phyloP scores from a whole-genome alignment of 2,329 filamentous ascomycete species.

The Pochonia chlamydosporia region DNA sequence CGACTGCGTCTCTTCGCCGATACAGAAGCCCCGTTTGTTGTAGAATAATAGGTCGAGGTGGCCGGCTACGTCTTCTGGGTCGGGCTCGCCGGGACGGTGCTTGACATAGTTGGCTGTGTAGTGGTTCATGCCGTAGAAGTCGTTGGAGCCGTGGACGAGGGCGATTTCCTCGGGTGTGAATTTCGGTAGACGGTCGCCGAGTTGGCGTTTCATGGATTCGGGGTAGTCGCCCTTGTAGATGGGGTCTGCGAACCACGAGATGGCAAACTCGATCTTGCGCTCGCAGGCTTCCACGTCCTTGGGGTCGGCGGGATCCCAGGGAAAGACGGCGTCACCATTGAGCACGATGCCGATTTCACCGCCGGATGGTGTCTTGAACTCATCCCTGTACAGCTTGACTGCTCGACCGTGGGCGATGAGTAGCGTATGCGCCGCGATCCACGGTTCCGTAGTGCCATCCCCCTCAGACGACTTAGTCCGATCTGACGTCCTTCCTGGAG shows the following conservation, averaged over 20 bases:
- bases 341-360: constrained; percentile 84
- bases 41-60: constrained; percentile 68
- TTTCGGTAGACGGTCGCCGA: constrained; percentile 68
- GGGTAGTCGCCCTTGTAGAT: constrained; percentile 83
- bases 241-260: constrained; percentile 83
- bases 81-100: constrained; percentile 57
- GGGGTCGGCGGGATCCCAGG: constrained; percentile 74
- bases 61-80: constrained; percentile 63
- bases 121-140: constrained; percentile 94
- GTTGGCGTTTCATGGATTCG: constrained; percentile 74
- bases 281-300: constrained; percentile 69
- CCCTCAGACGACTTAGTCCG: constrained; percentile 64
- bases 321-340: constrained; percentile 78
- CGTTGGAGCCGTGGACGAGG: constrained; percentile 79
- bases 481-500: constrained; percentile 77
- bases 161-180: constrained; percentile 68
- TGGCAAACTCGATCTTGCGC: constrained; percentile 81
- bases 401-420: constrained; percentile 74
- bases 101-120: constrained; percentile 86
- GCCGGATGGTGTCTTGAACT: constrained; percentile 67
- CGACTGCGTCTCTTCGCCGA: constrained; percentile 78
- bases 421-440: constrained; percentile 76
- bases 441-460: constrained; percentile 71
- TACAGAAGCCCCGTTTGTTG: constrained; percentile 65
- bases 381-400: constrained; percentile 75